phyloP scores from a whole-genome alignment of 441 rosid genomes.

The Gossypium schwendimanii region DNA sequence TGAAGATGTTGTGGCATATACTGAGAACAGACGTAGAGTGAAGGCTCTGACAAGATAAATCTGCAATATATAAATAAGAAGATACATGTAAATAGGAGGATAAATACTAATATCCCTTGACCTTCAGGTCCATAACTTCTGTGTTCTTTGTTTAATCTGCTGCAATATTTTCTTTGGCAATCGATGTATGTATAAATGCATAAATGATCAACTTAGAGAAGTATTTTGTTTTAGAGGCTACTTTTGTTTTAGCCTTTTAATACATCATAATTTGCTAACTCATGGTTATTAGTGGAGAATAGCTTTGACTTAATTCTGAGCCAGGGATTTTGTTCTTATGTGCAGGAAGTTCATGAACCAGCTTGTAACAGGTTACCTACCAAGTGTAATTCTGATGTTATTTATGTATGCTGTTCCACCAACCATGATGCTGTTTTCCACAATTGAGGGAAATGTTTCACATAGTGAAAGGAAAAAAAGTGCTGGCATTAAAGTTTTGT shows the following conservation, averaged over 20 bases:
- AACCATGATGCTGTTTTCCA: slow-evolving; percentile 76
- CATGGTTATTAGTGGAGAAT: not conserved
- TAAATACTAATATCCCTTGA: not conserved
- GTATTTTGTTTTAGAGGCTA: not conserved
- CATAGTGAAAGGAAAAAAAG: slow-evolving; percentile 78
- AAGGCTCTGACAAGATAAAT: not conserved
- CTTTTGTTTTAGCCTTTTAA: not conserved
- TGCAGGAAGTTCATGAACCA: slow-evolving; percentile 55
- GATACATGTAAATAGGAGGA: not conserved
- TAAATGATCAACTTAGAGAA: not conserved
- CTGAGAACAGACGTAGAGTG: slow-evolving; percentile 4
- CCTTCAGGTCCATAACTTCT: not conserved
- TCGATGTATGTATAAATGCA: not conserved
- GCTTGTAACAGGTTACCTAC: slow-evolving; percentile 86
- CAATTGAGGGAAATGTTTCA: slow-evolving; percentile 68
- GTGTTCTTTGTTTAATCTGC: not conserved
- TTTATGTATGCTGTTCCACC: slow-evolving; percentile 80
- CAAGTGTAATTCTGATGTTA: slow-evolving; percentile 72
- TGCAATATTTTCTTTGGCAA: not conserved
- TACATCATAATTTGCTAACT: not conserved
- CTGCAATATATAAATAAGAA: not conserved
- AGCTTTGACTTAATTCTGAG: not conserved
- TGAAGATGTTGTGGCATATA: not conserved
- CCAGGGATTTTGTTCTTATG: slow-evolving; percentile 9
- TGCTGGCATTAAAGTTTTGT: slow-evolving; percentile 68